Evolutionary conservation across 2,329 filamentous ascomycete species (phyloP), one percentile per base, ranked within the genome.

Genomic region (Orbilia oligospora): DNA sequence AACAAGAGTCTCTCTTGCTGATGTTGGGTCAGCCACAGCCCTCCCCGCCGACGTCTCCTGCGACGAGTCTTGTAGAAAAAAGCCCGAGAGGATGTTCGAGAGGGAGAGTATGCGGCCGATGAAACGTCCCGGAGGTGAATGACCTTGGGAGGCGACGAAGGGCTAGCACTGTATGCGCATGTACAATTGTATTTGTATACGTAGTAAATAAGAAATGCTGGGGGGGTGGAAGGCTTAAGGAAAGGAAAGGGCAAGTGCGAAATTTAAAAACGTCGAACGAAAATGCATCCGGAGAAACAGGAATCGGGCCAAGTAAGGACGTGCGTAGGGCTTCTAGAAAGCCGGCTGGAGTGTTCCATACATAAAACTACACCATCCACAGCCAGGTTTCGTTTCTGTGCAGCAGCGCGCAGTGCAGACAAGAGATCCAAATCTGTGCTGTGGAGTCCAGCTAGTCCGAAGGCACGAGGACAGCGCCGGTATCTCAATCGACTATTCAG

Each of bases 341-440:
- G 61, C 72, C 66, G 72, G 65, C 66, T 70, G 72, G 66, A 58
- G 72, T 76, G 72, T 76, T 76, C 72, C 72, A 71, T 76, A 76
- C 72, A 76, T 76, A 22, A 61, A 65, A 65, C 66, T 70, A 66
- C 65, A 64, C 63, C 65, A 66, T 70, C 72, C 66, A 70, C 56
- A 49, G 56, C 66, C 56, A 53, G 72, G 65, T 49, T 53, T 68
- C 63, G 44, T 46, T 46, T 46, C 30, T 38, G 48, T 69, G 48
- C 36, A 14, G 48, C 64, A 30, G 51, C 24, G 48, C 48, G 51
- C 51, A 20, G 51, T 55, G 24, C 27, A 18, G 51, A 33, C 51
- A 53, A 36, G 53, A 67, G 64, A 68, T 68, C 65, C 61, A 61
- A 61, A 27, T 18, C 5, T 33, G 36, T 16, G 38, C 38, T 41